These are phyloP conservation scores for Pneumocystis murina DNA, from an alignment of 1,139 yeast genomes.

Conservation along the genomic window DNA sequence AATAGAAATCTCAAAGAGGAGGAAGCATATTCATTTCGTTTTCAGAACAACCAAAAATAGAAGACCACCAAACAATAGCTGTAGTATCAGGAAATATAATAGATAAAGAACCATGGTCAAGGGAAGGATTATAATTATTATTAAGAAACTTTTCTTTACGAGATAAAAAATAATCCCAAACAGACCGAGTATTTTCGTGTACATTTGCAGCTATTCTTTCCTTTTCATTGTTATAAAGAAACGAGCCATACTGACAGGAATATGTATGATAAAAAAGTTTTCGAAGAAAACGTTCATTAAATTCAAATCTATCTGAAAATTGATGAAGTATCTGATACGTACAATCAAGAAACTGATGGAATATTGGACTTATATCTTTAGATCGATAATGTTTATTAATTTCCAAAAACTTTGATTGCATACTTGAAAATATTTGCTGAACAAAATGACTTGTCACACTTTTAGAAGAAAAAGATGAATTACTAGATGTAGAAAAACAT, in stretches of 20 bases:
- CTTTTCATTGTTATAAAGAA: conserved; percentile 57
- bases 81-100: conserved; percentile 54
- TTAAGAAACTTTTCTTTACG: conserved; percentile 58
- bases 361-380: conserved; percentile 68
- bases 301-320: conserved; percentile 61
- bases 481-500: conserved; percentile 15
- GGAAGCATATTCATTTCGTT: conserved; percentile 50
- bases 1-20: background rate
- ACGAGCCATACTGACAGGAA: conserved; percentile 91
- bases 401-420: conserved; percentile 6
- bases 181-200: conserved; percentile 47
- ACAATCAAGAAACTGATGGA: conserved; percentile 85
- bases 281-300: conserved; percentile 73
- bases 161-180: conserved; percentile 86
- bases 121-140: conserved; percentile 26
- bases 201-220: conserved; percentile 37
- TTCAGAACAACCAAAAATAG: conserved; percentile 60
- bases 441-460: conserved; percentile 22
- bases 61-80: conserved; percentile 77
- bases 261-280: conserved; percentile 74
- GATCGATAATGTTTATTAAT: conserved; percentile 16
- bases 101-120: conserved; percentile 26
- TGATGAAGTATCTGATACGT: conserved; percentile 66
- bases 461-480: conserved; percentile 22
- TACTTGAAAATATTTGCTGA: conserved; percentile 16